Evolutionary conservation across 2,329 filamentous ascomycete species (phyloP).

Genomic region (Ascochyta clinopodiicola): DNA sequence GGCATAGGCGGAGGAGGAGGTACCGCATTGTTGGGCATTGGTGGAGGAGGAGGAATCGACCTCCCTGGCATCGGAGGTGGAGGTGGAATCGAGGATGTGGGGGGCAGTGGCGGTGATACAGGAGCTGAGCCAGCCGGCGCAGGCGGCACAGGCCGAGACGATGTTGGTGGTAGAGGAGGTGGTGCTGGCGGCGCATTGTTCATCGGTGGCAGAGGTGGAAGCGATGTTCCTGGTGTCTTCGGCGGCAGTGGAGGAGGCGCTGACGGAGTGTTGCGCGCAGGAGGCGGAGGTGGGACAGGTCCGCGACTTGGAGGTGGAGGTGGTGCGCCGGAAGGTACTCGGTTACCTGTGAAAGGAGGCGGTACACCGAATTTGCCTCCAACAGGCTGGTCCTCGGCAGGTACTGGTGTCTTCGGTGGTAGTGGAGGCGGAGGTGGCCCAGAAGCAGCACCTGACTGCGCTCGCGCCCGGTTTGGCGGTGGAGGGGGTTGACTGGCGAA

Average conservation of each 20-base stretch:
- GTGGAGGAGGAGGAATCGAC: constrained; percentile 41
- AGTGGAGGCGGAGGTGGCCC: constrained; percentile 72
- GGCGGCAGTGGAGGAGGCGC: constrained; percentile 49
- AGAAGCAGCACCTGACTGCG: constrained; percentile 57
- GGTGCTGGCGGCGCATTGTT: constrained; percentile 39
- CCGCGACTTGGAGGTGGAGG: constrained; percentile 76
- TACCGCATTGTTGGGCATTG: constrained; percentile 24
- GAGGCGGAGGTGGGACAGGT: constrained; percentile 65
- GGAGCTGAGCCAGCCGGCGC: constrained; percentile 32
- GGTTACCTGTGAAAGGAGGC: constrained; percentile 75
- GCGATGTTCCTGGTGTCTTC: constrained; percentile 50
- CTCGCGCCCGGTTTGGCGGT: constrained; percentile 57
- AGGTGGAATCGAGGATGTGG: constrained; percentile 40
- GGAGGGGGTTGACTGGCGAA: constrained; percentile 65
- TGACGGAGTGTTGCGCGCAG: constrained; percentile 50
- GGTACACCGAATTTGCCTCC: constrained; percentile 75
- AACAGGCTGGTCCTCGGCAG: constrained; percentile 64
- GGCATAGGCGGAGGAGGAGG: constrained; percentile 48
- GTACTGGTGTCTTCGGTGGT: constrained; percentile 62
- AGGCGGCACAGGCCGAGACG: constrained; percentile 34
- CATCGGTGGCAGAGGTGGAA: constrained; percentile 62
- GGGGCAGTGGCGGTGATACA: constrained; percentile 35
- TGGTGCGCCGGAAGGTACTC: constrained; percentile 68
- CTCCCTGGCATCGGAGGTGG: constrained; percentile 43
- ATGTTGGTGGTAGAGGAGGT: constrained; percentile 39